Evolutionary conservation across 176 grass and related monocot species (phyloP).

Genomic region (Pontederia crassipes): DNA sequence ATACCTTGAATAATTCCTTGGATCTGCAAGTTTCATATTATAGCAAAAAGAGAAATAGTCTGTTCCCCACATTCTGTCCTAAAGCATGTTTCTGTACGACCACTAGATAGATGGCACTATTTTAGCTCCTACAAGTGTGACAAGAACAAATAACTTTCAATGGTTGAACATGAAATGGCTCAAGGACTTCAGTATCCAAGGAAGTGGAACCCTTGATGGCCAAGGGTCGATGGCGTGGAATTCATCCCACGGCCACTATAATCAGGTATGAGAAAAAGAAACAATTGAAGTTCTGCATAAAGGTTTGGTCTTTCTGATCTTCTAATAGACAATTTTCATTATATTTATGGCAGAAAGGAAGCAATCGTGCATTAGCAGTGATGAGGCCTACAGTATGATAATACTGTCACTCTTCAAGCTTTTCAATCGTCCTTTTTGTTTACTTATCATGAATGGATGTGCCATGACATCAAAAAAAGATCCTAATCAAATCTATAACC

Average conservation of each 20-base stretch:
- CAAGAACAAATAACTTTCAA: slow-evolving; percentile 35
- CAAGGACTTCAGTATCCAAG: slow-evolving; percentile 41
- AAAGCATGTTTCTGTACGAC: not conserved
- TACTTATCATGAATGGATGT: slow-evolving; percentile 1
- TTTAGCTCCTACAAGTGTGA: slow-evolving; percentile 34
- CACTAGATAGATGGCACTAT: slow-evolving; percentile 51
- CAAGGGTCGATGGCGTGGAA: slow-evolving; percentile 25
- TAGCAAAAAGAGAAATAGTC: too few relatives aligned
- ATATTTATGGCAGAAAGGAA: slow-evolving; percentile 9
- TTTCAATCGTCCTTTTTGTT: not conserved
- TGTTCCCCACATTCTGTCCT: too few relatives aligned
- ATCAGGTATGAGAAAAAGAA: slow-evolving; percentile 22
- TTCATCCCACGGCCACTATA: slow-evolving; percentile 13
- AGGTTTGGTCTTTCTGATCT: not conserved
- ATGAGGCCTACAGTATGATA: slow-evolving; percentile 20
- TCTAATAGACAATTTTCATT: not conserved
- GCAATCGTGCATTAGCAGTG: not conserved
- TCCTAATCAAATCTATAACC: not conserved
- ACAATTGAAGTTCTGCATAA: not conserved
- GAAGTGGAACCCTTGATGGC: slow-evolving; percentile 44
- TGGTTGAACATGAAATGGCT: slow-evolving; percentile 88
- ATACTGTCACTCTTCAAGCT: not conserved
- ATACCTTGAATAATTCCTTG: too few relatives aligned
- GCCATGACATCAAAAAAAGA: not conserved
- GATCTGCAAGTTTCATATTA: too few relatives aligned